Base-by-base conservation (phyloP, 2,329 filamentous ascomycete species). In the Penicillium italicum region DNA sequence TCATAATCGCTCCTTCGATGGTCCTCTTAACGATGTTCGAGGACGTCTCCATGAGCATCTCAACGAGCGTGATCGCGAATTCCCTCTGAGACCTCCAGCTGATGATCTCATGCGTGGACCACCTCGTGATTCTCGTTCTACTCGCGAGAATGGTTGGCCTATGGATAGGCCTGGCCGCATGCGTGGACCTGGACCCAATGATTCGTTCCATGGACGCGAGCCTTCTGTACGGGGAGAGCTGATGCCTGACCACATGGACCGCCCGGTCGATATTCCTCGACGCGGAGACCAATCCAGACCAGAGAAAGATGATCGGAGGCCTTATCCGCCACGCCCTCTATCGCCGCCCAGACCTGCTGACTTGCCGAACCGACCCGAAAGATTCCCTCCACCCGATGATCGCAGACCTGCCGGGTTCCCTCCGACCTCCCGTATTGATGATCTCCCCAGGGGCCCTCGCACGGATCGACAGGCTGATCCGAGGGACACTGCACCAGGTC, bases 361-460 rank as follows among this genome's bases (percentile, higher is more conserved):
- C 6, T 57, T 70, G 22, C 69, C 68, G 11, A 70, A 54, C 55
- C 72, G 72, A 4, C 68, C 67, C 14, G 76, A 77, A 41, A 67
- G 74, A 14, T 70, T 72, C 42, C 65, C 48, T 28, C 53, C 66
- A n/a, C 57, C 66, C 20, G 69, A 74, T 50, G 73, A 74, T 48
- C 71, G 71, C 48, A 68, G 72, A 51, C 52, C 66, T 46, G 56
- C 57, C n/a, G 67, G 60, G 43, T 67, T 70, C 34, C 28, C 59
- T 26, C 61, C 62, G 26, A 61, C 65, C 53, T 55, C 67, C 42
- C 72, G 68, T 36, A 74, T 73, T 59, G 80, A 77, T 16, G 74
- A 76, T 46, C 74, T 81, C 42, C 83, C 82, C 6, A 79, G 78
- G 20, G 82, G 81, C 16, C 82, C 82, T 50, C 78, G 81, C 54